Evolutionary conservation across 495 filamentous ascomycete species (phyloP), one percentile per base, ranked within the genome.

Genomic region (Hapsidospora chrysogenum): DNA sequence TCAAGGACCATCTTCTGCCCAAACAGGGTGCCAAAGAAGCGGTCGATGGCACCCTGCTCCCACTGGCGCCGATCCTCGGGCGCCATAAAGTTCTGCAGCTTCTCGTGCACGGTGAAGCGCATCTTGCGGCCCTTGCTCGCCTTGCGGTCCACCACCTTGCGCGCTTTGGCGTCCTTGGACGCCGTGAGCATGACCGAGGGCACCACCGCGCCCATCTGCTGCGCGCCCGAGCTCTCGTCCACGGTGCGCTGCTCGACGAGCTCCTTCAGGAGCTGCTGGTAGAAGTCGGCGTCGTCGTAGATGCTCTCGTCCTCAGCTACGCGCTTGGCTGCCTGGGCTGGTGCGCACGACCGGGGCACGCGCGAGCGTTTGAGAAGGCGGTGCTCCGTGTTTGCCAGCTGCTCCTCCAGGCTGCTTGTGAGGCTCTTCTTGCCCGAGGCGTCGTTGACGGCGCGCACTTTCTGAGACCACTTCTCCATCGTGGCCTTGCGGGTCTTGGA

Each of bases 61-160:
- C 86, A 94, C 9, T 42, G 50, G 2, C 76, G 67, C 19, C 80
- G 60, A 49, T 92, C 81, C 51, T 92, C 81, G 0, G 87, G 79
- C 19, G 85, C 86, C 86, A 95, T 94, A 50, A 96, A 96, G 58
- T 95, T 95, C 61, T 89, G 81, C 41, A 97, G 54, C 56, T 94
- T 96, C 61, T 96, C 85, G 47, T 96, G 87, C 13, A 96, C 85
- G 31, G 78, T 83, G 56, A 80, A 96, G 29, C 79, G 62, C 71
- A 97, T 69, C 58, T 94, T 97, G 34, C 89, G 63, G 4, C 89
- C 89, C 59, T 96, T 96, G 46, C 84, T 92, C 9, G 92, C 92
- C 44, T 84, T 87, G 11, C 85, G 84, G 57, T 97, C 89, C 13
- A 96, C 77, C 22, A 74, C 64, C 43, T 82, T 80, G 57, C 78